A percentile compares a stretch with the other conserved stretches of the same genome.
phyloP scores from a whole-genome alignment of 495 filamentous ascomycete genomes.

The Trichoderma virens region DNA sequence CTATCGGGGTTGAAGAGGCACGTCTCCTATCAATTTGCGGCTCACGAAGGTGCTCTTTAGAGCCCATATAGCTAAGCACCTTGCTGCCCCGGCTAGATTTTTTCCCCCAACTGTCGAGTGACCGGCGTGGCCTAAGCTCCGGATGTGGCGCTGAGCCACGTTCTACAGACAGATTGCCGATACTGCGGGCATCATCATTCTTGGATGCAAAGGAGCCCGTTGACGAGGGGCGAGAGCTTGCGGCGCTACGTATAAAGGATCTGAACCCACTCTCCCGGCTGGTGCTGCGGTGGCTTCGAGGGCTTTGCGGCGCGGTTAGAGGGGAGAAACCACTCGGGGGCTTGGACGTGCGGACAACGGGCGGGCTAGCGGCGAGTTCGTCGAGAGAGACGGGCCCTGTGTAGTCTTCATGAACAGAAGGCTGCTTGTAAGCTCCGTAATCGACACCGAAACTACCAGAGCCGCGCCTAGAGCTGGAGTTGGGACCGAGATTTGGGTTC shows the following conservation, averaged over 20 bases:
- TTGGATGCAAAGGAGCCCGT: conserved; percentile 42
- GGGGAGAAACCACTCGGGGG: conserved; percentile 64
- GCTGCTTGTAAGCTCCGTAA: conserved; percentile 50
- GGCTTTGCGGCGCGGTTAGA: conserved; percentile 56
- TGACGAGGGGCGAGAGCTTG: conserved; percentile 43
- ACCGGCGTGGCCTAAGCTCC: conserved; percentile 38
- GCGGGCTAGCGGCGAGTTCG: conserved; percentile 63
- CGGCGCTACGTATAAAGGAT: conserved; percentile 35
- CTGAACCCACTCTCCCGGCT: conserved; percentile 34
- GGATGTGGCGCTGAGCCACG: conserved; percentile 33
- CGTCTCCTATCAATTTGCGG: conserved; percentile 40
- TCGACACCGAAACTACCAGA: conserved; percentile 65
- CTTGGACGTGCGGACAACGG: conserved; percentile 79
- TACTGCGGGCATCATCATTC: conserved; percentile 47
- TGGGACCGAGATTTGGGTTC: conserved; percentile 23
- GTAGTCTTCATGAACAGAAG: conserved; percentile 41
- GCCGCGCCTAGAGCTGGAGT: conserved; percentile 33
- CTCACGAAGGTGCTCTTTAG: conserved; percentile 47
- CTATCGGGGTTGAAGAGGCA: conserved; percentile 26
- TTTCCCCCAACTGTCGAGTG: conserved; percentile 45
- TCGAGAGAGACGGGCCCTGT: conserved; percentile 52
- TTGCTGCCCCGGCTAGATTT: conserved; percentile 40
- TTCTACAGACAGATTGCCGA: conserved; percentile 52
- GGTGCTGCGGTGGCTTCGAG: conserved; percentile 26
- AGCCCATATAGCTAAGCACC: conserved; percentile 54